A percentile compares a stretch with the other conserved stretches of the same genome.
These are phyloP conservation scores for Stylosanthes scabra DNA, from an alignment of 331 rosid genomes.

Conservation along the genomic window DNA sequence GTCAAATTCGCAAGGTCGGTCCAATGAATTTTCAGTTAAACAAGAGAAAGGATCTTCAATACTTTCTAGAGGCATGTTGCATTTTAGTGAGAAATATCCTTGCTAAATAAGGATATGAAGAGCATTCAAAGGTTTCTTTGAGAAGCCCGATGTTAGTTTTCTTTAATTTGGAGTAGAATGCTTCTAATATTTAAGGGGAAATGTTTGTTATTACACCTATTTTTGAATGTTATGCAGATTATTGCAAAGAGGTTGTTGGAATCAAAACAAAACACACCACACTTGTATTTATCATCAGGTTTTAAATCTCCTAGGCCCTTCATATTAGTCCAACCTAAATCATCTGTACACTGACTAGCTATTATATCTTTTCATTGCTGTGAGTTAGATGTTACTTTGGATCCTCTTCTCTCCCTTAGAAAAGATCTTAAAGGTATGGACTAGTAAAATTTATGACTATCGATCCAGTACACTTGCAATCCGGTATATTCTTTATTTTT, in stretches of 20 bases:
- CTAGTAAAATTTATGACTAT: slow-evolving; percentile 24
- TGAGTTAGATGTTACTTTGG: slow-evolving; percentile 77
- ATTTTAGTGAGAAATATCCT: slow-evolving; percentile 21
- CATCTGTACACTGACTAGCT: slow-evolving; percentile 27
- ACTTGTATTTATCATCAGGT: slow-evolving; percentile 92
- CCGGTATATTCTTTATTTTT: slow-evolving; percentile 37
- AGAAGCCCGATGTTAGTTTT: slow-evolving; percentile 1
- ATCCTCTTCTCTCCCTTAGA: slow-evolving; percentile 92
- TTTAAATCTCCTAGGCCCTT: slow-evolving; percentile 22
- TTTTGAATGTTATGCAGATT: slow-evolving; percentile 59
- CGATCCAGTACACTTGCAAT: slow-evolving; percentile 23
- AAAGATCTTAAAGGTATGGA: slow-evolving; percentile 86
- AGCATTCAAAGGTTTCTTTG: slow-evolving; percentile 9
- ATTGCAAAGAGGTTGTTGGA: slow-evolving; percentile 92
- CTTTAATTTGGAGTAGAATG: slow-evolving; percentile 26
- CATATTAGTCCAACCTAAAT: slow-evolving; percentile 34
- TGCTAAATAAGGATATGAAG: slow-evolving; percentile 10
- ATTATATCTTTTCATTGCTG: slow-evolving; percentile 38
- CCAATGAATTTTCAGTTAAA: slow-evolving; percentile 29
- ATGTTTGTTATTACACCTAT: slow-evolving; percentile 20
- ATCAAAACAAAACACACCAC: slow-evolving; percentile 91
- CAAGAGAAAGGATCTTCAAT: slow-evolving; percentile 13
- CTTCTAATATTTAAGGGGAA: slow-evolving; percentile 8
- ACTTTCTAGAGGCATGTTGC: slow-evolving; percentile 30
- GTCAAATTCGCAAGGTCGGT: slow-evolving; percentile 91